phyloP scores from a whole-genome alignment of 257 asterid genomes.

The Salvia rosmarinus region DNA sequence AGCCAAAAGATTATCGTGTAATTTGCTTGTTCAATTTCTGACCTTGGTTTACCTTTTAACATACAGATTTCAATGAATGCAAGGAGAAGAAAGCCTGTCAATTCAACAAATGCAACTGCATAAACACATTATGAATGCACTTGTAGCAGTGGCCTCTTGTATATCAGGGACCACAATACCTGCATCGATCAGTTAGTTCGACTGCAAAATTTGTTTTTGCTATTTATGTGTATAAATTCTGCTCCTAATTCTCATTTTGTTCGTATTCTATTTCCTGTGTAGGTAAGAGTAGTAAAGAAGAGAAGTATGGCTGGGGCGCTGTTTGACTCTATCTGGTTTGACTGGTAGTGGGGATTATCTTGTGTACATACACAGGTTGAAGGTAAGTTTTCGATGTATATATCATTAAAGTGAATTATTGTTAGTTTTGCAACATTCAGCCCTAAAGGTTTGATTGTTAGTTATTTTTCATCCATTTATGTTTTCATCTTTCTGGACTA shows the following conservation, averaged over 20 bases:
- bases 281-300: conserved; percentile 64
- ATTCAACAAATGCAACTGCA: conserved; percentile 82
- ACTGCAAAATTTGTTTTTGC: conserved; percentile 24
- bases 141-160: conserved; percentile 67
- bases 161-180: conserved; percentile 78
- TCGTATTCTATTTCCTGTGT: conserved; percentile 30
- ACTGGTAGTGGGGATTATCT: conserved; percentile 72
- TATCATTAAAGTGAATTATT: not conserved
- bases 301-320: conserved; percentile 70
- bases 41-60: conserved; percentile 15
- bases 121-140: conserved; percentile 56
- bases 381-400: conserved; percentile 48
- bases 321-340: conserved; percentile 64
- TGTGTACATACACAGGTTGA: conserved; percentile 63
- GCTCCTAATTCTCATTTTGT: conserved; percentile 1
- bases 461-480: too few species aligned
- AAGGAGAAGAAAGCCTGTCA: conserved; percentile 79
- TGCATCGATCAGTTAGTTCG: conserved; percentile 83
- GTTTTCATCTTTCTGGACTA: too few species aligned
- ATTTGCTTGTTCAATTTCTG: conserved; percentile 18
- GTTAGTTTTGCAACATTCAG: not conserved
- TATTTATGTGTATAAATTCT: not conserved
- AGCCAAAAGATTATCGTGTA: conserved; percentile 9
- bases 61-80: conserved; percentile 73
- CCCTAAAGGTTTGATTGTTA: too few species aligned